A percentile compares a stretch with the other conserved stretches of the same genome.
Evolutionary conservation across 768 basidiomycete species (phyloP).

Genomic region (Agrocybe chaxingu): DNA sequence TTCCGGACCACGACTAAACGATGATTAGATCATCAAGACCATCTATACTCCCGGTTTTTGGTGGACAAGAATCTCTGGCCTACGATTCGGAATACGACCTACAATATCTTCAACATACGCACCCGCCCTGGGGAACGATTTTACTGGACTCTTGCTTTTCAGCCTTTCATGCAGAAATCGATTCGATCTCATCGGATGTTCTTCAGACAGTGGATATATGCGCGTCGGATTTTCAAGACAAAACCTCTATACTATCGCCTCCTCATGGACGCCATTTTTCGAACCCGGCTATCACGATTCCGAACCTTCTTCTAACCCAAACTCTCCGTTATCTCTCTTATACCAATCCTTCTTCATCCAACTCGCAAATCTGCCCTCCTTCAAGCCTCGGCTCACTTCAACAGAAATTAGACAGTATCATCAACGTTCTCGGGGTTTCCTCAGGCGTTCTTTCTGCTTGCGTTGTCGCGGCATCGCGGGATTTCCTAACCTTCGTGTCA

Average conservation of each 20-base stretch:
- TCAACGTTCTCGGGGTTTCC: conserved; percentile 51
- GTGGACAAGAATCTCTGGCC: conserved; percentile 49
- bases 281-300: conserved; percentile 49
- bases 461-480: conserved; percentile 42
- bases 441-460: conserved; percentile 55
- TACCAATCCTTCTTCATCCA: conserved; percentile 21
- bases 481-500: conserved; percentile 37
- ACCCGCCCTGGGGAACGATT: conserved; percentile 32
- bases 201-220: conserved; percentile 34
- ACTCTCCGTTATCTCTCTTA: conserved; percentile 49
- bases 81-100: conserved; percentile 28
- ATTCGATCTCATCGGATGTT: conserved; percentile 36
- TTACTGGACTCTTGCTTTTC: conserved; percentile 50
- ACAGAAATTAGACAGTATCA: conserved; percentile 27
- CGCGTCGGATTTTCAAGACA: conserved; percentile 39
- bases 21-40: neutral
- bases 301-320: conserved; percentile 50
- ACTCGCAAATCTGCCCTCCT: conserved; percentile 7
- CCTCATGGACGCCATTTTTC: conserved; percentile 30
- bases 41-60: conserved; percentile 47
- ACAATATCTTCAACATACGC: conserved; percentile 19
- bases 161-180: conserved; percentile 47
- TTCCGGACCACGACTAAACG: neutral
- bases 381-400: conserved; percentile 26
- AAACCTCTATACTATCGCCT: conserved; percentile 34